Conservation (phyloP, 176 grass and related monocot species). For the Tuctoria greenei region DNA sequence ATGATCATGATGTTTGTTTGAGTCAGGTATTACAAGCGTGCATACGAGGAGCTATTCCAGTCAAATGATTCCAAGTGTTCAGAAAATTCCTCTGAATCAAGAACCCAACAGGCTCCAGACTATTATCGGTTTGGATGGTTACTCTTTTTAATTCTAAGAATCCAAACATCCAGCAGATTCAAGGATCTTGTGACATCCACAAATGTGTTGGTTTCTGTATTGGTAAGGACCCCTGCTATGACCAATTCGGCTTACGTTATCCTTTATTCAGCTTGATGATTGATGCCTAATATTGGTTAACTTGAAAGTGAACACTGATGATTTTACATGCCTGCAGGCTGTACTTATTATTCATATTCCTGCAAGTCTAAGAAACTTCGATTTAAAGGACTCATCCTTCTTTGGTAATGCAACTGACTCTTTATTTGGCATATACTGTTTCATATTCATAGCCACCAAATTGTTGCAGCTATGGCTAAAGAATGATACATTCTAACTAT, state of each 20-base stretch:
- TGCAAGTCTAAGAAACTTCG: conserved; percentile 63
- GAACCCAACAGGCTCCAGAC: conserved; percentile 50
- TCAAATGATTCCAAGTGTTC: conserved; percentile 48
- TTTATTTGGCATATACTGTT: conserved; percentile 21
- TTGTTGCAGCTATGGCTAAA: conserved; percentile 17
- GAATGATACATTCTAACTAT: conserved; percentile 22
- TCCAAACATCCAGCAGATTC: conserved; percentile 69
- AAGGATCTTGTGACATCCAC: conserved; percentile 98
- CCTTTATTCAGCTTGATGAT: conserved; percentile 17
- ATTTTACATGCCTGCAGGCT: conserved; percentile 53
- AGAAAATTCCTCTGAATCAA: conserved; percentile 42
- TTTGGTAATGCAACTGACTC: conserved; percentile 54
- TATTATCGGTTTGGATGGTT: conserved; percentile 92
- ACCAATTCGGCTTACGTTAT: not conserved
- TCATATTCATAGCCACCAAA: conserved; percentile 3
- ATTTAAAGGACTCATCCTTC: conserved; percentile 54
- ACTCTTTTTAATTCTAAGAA: conserved; percentile 76
- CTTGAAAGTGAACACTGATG: conserved; percentile 21
- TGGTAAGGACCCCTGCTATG: conserved; percentile 43
- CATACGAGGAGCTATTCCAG: conserved; percentile 82
- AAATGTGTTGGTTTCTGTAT: conserved; percentile 73
- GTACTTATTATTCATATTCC: conserved; percentile 86
- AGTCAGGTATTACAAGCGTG: conserved; percentile 82
- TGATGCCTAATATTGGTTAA: conserved; percentile 22
- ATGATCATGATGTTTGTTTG: conserved; percentile 23